Evolutionary conservation across 192 early-diverging fungal species (phyloP).

Genomic region (Coemansia sp.): DNA sequence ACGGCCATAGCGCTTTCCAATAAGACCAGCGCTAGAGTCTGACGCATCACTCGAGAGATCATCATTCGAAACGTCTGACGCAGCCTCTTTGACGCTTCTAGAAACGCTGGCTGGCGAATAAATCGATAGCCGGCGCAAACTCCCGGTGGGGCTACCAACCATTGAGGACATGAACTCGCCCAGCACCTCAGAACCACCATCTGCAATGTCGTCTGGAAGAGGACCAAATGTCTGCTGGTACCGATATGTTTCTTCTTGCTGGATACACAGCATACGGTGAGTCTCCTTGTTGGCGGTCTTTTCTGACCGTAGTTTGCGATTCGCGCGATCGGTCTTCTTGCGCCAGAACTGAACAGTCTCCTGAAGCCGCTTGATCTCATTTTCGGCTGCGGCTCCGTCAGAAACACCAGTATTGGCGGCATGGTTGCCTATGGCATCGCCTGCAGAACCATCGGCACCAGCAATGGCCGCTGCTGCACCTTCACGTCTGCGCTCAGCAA

Average conservation of each 20-base stretch:
- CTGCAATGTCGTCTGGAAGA: conserved; percentile 22
- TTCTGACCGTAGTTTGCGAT: conserved; percentile 41
- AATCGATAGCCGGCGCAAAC: conserved; percentile 1
- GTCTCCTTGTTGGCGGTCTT: conserved; percentile 26
- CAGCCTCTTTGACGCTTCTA: neutral
- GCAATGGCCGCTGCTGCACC: neutral
- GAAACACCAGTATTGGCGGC: neutral
- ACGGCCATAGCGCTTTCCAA: neutral
- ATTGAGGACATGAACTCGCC: conserved; percentile 13
- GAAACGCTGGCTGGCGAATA: neutral
- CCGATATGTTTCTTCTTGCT: conserved; percentile 44
- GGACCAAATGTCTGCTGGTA: conserved; percentile 42
- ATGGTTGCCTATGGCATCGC: neutral
- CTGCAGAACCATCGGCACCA: neutral
- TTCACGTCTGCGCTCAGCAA: conserved; percentile 30
- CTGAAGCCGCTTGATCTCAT: conserved; percentile 35
- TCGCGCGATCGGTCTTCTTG: conserved; percentile 38
- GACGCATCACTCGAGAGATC: conserved; percentile 12
- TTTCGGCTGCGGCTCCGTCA: conserved; percentile 16
- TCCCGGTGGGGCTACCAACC: neutral
- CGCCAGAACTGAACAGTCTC: conserved; percentile 45
- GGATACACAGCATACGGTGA: conserved; percentile 26
- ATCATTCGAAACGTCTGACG: conserved; percentile 14
- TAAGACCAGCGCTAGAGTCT: neutral
- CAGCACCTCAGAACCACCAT: conserved; percentile 27